Evolutionary conservation across 352 stramenopile species (phyloP), one percentile per base, ranked within the genome.

Genomic region (Thalassiosira mediterranea): DNA sequence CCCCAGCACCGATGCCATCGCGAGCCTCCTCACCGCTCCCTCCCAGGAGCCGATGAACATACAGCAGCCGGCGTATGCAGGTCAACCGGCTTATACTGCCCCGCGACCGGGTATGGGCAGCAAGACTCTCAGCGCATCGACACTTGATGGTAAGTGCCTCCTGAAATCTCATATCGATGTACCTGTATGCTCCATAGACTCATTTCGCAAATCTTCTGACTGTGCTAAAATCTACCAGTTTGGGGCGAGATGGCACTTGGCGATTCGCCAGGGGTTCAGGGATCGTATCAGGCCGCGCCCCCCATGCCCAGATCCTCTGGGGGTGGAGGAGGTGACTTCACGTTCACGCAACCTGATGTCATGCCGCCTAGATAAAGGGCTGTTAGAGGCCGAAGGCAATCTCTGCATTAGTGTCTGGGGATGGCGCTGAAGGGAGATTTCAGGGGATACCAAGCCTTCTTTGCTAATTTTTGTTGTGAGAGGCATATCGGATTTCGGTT

Each of bases 201-300:
- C 44, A 26, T 47, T 19, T 59, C 34, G 13, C 34, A 13, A 13
- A 13, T 37, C 13, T 17, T 15, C 52, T 53, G 49, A 38, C 2
- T 42, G n/a, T 26, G 38, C 23, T 59, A 8, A 25, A 72, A 71
- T 57, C 48, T 86, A 26, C 76, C 84, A 62, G 73, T 92, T 15
- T 91, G 88, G 88, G 81, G 80, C 42, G 79, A 87, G 40, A 91
- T 92, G 86, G 78, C 86, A 8, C 49, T 91, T 13, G 84, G 88
- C 7, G 86, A 89, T 66, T 48, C 58, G 13, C 25, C 26, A 42
- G 54, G 57, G 17, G n/a, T 52, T 11, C 57, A 82, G 53, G 56
- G 46, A 19, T 57, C 32, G 7, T 75, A 76, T 44, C 49, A 73
- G 34, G 21, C 40, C n/a, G 38, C 60, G 28, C 44, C 59, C 23